Evolutionary conservation across 495 filamentous ascomycete species (phyloP).

Genomic region (Immersiella caudata): DNA sequence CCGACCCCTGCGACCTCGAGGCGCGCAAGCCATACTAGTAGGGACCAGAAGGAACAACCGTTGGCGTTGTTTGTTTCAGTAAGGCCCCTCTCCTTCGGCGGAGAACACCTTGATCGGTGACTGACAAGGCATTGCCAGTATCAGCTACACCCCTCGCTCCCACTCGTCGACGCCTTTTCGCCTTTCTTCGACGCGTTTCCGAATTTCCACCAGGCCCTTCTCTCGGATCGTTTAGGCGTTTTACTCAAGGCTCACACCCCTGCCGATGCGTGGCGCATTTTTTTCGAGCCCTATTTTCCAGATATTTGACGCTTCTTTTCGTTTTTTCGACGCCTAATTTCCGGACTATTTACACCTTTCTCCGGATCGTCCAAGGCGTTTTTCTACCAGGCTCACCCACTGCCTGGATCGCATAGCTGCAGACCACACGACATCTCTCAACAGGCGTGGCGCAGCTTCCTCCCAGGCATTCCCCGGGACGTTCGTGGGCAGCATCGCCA

Average conservation of each 20-base stretch:
- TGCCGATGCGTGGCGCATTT: no score
- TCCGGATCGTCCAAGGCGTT: no score
- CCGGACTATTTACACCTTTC: no score
- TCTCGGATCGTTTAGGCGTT: not conserved
- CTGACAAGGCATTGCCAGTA: not conserved
- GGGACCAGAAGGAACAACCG: not conserved
- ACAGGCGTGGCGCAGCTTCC: no score
- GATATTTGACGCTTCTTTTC: no score
- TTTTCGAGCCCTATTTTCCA: no score
- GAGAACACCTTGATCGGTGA: not conserved
- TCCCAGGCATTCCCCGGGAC: no score
- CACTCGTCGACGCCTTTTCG: not conserved
- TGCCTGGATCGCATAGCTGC: no score
- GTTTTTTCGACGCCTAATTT: no score
- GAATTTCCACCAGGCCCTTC: not conserved
- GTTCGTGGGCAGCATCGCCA: not conserved
- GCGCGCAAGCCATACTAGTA: not conserved
- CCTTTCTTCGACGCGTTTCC: not conserved
- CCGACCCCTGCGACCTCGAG: constrained; percentile 24
- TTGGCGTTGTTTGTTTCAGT: not conserved
- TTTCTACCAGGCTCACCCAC: no score
- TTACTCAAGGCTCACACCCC: not conserved
- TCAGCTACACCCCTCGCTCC: no score
- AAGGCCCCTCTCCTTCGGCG: not conserved
- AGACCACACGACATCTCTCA: no score